Conservation (phyloP, 208 protist species). For the Acanthamoeba polyphaga region DNA sequence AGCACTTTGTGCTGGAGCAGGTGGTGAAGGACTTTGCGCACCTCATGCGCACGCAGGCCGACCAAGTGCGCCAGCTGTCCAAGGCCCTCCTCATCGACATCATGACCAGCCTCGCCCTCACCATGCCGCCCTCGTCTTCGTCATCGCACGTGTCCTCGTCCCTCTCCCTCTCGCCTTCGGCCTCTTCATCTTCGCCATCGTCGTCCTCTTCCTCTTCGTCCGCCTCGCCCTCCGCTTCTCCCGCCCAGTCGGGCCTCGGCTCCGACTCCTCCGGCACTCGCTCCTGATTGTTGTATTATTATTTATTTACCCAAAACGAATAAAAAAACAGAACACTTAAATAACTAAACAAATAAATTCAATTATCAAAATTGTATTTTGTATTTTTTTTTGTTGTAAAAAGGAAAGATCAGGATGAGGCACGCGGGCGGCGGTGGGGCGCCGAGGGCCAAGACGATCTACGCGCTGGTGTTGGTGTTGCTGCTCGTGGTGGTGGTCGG, state of each 20-base stretch:
- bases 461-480: no score
- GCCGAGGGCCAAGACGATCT: no score
- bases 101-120: not conserved
- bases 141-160: not conserved
- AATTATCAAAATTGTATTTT: not conserved
- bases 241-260: not conserved
- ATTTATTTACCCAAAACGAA: no score
- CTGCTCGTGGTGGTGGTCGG: no score
- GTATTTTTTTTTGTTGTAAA: no score
- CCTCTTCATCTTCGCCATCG: not conserved
- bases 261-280: no score
- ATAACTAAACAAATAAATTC: not conserved
- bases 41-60: not conserved
- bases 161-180: not conserved
- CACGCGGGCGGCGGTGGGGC: no score
- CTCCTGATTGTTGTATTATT: no score
- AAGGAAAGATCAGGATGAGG: no score
- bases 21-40: constrained; percentile 12
- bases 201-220: not conserved
- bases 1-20: not conserved
- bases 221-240: not conserved
- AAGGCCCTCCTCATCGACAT: not conserved
- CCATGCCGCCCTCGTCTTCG: not conserved
- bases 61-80: not conserved
- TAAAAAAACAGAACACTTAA: not conserved